Base-by-base conservation (phyloP, 2,329 filamentous ascomycete species). In the Tolypocladium tundrense region DNA sequence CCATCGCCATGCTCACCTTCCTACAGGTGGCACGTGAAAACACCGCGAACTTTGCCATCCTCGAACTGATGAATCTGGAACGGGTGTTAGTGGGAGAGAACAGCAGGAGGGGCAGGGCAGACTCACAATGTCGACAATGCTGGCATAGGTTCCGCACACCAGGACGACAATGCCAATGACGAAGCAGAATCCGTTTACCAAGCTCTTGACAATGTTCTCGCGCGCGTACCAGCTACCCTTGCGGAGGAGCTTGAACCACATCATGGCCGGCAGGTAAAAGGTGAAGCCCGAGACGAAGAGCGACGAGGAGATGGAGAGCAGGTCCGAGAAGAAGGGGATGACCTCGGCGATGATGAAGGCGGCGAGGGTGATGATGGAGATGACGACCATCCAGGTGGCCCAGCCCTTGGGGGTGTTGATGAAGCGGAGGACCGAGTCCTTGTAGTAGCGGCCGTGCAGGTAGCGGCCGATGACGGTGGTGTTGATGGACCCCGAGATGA, bases 401-500 rank as follows among this genome's bases (percentile, higher is more conserved):
- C 77, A 79, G 2, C 77, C 77, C 70, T 68, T 75, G 53, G 69
- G 68, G 7, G 77, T 79, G 70, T 79, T 79, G 70, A 79, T 73
- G 67, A 70, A 79, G 57, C 73, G 73, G 57, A 71, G 70, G 58
- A 78, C 65, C 2, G 72, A 75, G 65, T 76, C 64, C 63, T 72
- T 72, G 66, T 70, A 79, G n/a, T 74, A 59, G 41, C 77, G 74
- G 7, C 72, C 75, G 64, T 78, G 76, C 60, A 79, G 68, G 60
- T 79, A 79, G 24, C 77, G 75, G 4, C 68, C 71, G 37, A 75
- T 71, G 13, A 78, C 75, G 1, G 74, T 77, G 41, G 75, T 77
- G 72, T 88, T 86, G 69, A 90, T 87, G 21, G 88, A 86, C 54
- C 87, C 88, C 0, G 87, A 87, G 60, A 91, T 85, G 64, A 90